Evolutionary conservation across 495 filamentous ascomycete genomes (phyloP), one percentile per base, ranked within the genome.

Genomic region (Hypoxylon crocopeplum): DNA sequence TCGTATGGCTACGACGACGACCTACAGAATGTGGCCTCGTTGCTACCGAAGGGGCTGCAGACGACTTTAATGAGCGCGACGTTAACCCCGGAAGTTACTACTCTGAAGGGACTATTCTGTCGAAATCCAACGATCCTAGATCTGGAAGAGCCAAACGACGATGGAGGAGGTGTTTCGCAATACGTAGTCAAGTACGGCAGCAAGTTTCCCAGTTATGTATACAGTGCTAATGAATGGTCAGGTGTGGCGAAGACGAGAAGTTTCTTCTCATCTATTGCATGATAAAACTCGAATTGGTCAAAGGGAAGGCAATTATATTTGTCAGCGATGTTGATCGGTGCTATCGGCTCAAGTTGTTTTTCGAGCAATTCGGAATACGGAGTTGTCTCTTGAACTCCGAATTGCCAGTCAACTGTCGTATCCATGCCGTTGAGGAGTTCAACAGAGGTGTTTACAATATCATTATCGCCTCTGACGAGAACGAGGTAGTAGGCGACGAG

Each of bases 391-490:
- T 99, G 27, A 99, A 99, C 72, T 94, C 91, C 4, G 92, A 99
- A 68, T 75, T 99, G 13, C 94, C 94, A 3, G 88, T 97, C 58
- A 96, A 96, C 59, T 92, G 90, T 5, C 82, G 94, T 15, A 84
- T 97, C 36, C 94, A 98, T 75, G 89, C 96, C 21, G 92, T 99
- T 7, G 88, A 99, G 65, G 91, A 98, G 70, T 99, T 98, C 76
- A 99, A 98, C 76, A 89, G 90, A 77, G 88, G 88, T 33, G 83
- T 94, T 17, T 99, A 98, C 76, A 93, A 98, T 59, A 96, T 98
- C 56, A 92, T 99, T 53, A 93, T 99, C 64, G 94, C 94, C 3
- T 90, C 90, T 0, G 94, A 98, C 68, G 94, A 98, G 70, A 87
- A 90, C 67, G 93, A 96, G 69, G 80, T 95, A 4, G 67, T 97